Evolutionary conservation across 2,329 filamentous ascomycete species (phyloP).

Genomic region (Coniochaeta sp.): DNA sequence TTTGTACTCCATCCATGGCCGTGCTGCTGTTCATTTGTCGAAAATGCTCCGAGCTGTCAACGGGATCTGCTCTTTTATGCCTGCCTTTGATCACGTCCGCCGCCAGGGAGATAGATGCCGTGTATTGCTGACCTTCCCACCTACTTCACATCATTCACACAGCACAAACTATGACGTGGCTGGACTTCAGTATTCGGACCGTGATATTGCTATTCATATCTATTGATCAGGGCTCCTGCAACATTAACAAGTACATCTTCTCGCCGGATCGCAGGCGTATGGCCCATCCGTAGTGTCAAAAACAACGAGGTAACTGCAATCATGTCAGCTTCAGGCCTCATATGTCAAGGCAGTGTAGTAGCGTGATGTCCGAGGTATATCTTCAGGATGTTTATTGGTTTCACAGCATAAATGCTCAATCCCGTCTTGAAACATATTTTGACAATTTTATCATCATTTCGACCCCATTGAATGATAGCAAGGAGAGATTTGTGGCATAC

Average conservation of each 20-base stretch:
- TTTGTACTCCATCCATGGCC: too few species aligned
- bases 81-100: too few species aligned
- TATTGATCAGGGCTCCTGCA: neutral
- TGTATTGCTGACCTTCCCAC: too few species aligned
- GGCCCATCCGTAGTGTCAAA: too few species aligned
- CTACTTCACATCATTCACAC: too few species aligned
- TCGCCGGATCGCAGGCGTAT: too few species aligned
- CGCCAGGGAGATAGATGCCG: too few species aligned
- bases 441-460: slow-evolving; percentile 14
- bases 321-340: neutral
- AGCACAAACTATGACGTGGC: neutral
- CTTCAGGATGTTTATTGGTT: slow-evolving; percentile 14
- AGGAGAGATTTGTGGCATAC: neutral
- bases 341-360: neutral
- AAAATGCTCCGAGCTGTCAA: too few species aligned
- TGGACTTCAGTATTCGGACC: neutral
- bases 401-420: slow-evolving; percentile 24
- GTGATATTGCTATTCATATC: neutral
- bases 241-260: neutral
- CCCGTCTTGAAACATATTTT: slow-evolving; percentile 31
- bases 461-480: neutral
- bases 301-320: neutral
- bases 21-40: too few species aligned
- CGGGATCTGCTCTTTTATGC: too few species aligned
- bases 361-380: neutral